Base-by-base conservation (phyloP, 2,329 filamentous ascomycete genomes). In the Ilyonectria destructans region DNA sequence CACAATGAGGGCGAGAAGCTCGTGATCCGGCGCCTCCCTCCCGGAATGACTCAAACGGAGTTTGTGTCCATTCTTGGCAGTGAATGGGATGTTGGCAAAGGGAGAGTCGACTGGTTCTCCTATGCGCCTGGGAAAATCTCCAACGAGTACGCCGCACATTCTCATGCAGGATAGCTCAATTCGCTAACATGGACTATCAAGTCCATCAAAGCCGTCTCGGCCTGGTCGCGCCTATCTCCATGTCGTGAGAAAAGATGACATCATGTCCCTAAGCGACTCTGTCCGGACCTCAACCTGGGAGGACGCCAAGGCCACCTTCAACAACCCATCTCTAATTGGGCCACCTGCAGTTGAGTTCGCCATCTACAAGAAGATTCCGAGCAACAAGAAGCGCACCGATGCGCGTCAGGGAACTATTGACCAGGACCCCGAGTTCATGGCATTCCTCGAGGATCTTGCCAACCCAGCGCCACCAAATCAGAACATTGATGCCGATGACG, bases 391-490 rank as follows among this genome's bases (percentile, higher is more conserved):
- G 57, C 91, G 94, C 37, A 89, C 90, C 61, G 96, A 99, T 84
- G 90, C 91, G 60, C 91, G 95, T 15, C 94, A 97, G 79, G 96
- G 96, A 60, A 97, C 95, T 3, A 98, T 99, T 73, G 96, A 99
- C 76, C 95, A 97, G 79, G 96, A 99, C 77, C 91, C 94, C 0
- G 96, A 98, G 75, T 99, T 98, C 75, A 97, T 98, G 85, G 90
- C 91, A 29, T 99, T 98, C 79, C 87, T 99, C 8, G 93, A 97
- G 79, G 92, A 89, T 61, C 87, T 98, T 54, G 97, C 95, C 1
- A 94, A 97, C 73, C 89, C 89, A 2, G 80, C 81, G 9, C 82
- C 83, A 1, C 75, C 83, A 6, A 88, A 85, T 58, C 86, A 82
- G 33, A 72, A 71, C n/a, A 59, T 73, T 7, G 81, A 89, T n/a